Conservation (phyloP, 305 asterid species). For the Stenogyne calaminthoides region DNA sequence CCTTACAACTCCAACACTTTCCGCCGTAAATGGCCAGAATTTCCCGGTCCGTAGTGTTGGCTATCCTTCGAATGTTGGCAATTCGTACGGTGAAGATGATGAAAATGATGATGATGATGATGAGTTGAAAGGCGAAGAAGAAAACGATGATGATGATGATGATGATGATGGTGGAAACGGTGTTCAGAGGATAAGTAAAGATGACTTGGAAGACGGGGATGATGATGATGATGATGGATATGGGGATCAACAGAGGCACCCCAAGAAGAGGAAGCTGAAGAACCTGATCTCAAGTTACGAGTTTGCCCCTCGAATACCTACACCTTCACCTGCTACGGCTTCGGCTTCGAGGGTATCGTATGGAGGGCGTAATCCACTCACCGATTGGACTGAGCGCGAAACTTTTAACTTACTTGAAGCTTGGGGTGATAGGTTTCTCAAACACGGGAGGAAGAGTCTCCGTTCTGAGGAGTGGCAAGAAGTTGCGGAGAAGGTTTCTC, state of each 20-base stretch:
- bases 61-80: conserved; percentile 27
- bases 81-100: conserved; percentile 26
- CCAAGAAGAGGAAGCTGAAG: conserved; percentile 77
- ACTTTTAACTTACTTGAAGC: conserved; percentile 64
- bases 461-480: conserved; percentile 90
- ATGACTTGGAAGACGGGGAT: conserved; percentile 35
- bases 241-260: conserved; percentile 38
- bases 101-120: conserved; percentile 29
- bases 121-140: conserved; percentile 10
- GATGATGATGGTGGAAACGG: conserved; percentile 47
- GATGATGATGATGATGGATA: conserved; percentile 29
- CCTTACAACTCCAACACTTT: conserved; percentile 30
- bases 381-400: conserved; percentile 88
- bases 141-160: too few relatives aligned
- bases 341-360: conserved; percentile 44
- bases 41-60: conserved; percentile 19
- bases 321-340: conserved; percentile 35
- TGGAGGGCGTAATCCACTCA: conserved; percentile 76
- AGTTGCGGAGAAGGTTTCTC: conserved; percentile 75
- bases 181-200: conserved; percentile 45
- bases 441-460: conserved; percentile 79
- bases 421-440: conserved; percentile 82
- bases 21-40: conserved; percentile 28
- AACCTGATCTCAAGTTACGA: conserved; percentile 72
- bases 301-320: conserved; percentile 73